Evolutionary conservation across 352 stramenopile species (phyloP), one percentile per base, ranked within the genome.

Genomic region (Peronospora belbahrii): DNA sequence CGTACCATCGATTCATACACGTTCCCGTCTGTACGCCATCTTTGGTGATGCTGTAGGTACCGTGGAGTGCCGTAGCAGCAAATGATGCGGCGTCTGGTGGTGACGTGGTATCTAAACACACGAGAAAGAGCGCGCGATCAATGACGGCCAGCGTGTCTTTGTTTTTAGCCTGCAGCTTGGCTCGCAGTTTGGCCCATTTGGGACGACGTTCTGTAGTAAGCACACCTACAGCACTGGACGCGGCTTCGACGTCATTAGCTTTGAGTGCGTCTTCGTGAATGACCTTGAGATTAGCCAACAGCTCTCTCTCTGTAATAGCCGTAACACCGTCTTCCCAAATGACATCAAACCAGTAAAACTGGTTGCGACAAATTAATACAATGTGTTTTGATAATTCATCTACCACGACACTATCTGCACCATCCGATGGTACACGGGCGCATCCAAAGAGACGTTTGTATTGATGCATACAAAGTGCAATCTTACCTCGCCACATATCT

Each of bases 1-100:
- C 94, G 68, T 98, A 98, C 94, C 94, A 98, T 23, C 95, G 87
- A 60, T 98, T 98, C 71, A 95, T 96, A 66, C 88, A 98, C 49
- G 89, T 97, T 32, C 92, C 95, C 20, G 75, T 79, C 70, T 90
- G 72, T 44, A 84, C 56, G 42, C 75, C 74, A 31, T 69, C 59
- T 32, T 83, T 71, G 8, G 63, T 64, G 44, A 97, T 81, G 47
- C 71, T 73, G 58, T 97, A 96, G 9, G 85, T 97, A 53, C 90
- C 93, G 54, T 97, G 91, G 1, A 97, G 59, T 43, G 92, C 91
- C n/a, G 76, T 90, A 10, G 80, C 71, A 0, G 78, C 79, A 55
- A 92, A 88, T 2, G 74, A 74, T 8, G 75, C 75, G 0, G 70
- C 71, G 27, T 88, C 78, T 1, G 77, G 74, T 9, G 92, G 92